Evolutionary conservation across 352 stramenopile species (phyloP).

Genomic region (Globisporangium paroecandrum): DNA sequence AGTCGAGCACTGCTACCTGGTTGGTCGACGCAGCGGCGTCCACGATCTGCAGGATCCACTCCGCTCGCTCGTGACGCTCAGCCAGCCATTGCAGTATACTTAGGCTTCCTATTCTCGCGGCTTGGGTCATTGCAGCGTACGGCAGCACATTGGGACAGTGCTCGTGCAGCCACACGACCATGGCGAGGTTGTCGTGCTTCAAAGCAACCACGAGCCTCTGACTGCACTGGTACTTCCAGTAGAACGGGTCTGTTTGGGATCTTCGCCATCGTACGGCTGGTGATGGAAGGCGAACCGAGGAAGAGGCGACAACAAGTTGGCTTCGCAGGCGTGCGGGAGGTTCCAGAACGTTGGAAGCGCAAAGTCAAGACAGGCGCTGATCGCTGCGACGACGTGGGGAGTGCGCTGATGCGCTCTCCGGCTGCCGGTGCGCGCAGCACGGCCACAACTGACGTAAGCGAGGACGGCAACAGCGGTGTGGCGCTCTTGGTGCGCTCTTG

Average conservation of each 20-base stretch:
- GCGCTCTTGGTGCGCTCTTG: not conserved
- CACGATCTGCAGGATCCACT: not conserved
- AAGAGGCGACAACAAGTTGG: not conserved
- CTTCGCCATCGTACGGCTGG: not conserved
- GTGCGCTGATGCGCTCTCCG: not conserved
- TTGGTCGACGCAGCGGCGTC: not conserved
- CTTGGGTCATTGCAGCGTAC: not conserved
- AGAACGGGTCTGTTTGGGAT: not conserved
- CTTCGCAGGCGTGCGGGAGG: not conserved
- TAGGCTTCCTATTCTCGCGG: not conserved
- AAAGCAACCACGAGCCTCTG: not conserved
- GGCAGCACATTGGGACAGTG: not conserved
- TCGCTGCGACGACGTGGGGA: not conserved
- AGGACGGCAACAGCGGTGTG: not conserved
- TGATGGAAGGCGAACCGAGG: not conserved
- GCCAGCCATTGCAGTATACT: not conserved
- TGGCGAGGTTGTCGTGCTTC: not conserved
- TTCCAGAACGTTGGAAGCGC: not conserved
- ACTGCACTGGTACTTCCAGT: not conserved
- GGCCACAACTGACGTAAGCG: not conserved
- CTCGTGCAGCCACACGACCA: not conserved
- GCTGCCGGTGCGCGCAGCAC: not conserved
- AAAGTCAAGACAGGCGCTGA: not conserved
- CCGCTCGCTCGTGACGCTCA: not conserved
- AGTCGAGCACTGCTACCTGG: not conserved